phyloP scores from a whole-genome alignment of 257 asterid species.

The Cruciata laevipes region DNA sequence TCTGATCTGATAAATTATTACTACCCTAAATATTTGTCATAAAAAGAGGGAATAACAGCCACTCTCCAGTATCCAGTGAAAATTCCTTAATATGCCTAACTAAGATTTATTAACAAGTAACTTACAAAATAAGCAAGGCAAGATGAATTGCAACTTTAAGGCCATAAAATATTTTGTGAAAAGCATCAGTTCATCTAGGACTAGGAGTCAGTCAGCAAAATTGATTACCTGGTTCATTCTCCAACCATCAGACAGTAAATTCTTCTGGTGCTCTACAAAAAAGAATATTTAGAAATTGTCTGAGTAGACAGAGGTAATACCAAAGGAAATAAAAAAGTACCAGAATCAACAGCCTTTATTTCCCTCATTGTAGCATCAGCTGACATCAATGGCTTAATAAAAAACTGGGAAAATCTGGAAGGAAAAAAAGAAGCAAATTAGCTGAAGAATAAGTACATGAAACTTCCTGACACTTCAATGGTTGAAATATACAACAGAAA shows the following conservation, averaged over 20 bases:
- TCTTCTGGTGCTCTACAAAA: conserved; percentile 80
- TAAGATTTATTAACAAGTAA: not conserved
- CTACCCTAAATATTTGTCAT: not conserved
- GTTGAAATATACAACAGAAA: not conserved
- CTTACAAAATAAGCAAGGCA: not conserved
- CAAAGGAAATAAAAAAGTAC: conserved; percentile 29
- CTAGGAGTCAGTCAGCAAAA: not conserved
- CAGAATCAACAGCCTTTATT: conserved; percentile 96
- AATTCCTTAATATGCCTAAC: not conserved
- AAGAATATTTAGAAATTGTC: conserved; percentile 23
- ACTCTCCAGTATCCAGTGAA: not conserved
- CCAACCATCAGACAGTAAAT: conserved; percentile 87
- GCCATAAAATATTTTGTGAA: not conserved
- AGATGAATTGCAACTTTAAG: not conserved
- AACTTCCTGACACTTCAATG: not conserved
- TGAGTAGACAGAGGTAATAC: conserved; percentile 10
- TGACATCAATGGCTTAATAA: conserved; percentile 91
- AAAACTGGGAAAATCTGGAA: conserved; percentile 85
- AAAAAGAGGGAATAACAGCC: not conserved
- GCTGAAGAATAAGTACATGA: conserved; percentile 4
- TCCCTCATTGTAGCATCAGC: conserved; percentile 95
- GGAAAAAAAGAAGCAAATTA: conserved; percentile 5
- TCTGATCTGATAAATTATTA: no score
- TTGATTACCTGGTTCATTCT: conserved; percentile 87
- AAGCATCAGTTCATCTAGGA: not conserved